Percentiles rank a stretch among this genome's conserved stretches.
Evolutionary conservation across 2,329 filamentous ascomycete species (phyloP).

Genomic region (Coniella vitis): DNA sequence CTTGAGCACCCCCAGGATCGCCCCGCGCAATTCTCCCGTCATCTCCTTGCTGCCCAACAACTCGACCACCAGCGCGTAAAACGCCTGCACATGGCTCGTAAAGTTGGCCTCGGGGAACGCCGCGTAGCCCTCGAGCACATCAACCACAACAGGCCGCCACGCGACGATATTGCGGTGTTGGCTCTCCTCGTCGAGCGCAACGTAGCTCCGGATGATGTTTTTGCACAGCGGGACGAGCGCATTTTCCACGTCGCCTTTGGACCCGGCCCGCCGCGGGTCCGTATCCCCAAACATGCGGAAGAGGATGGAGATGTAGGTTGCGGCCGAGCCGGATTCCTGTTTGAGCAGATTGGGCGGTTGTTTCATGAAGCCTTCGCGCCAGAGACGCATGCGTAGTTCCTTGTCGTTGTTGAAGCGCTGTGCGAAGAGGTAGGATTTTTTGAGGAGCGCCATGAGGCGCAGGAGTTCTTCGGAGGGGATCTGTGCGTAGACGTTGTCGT

Average conservation of each 20-base stretch:
- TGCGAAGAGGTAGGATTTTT: conserved; percentile 94
- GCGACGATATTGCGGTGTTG: conserved; percentile 96
- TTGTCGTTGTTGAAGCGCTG: conserved; percentile 98
- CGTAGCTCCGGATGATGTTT: conserved; percentile 85
- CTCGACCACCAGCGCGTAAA: conserved; percentile 82
- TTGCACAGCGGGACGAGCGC: conserved; percentile 91
- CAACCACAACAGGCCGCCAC: conserved; percentile 94
- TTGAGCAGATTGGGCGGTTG: conserved; percentile 96
- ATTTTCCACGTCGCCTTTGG: conserved; percentile 75
- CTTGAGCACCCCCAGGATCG: conserved; percentile 69
- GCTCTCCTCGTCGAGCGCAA: conserved; percentile 84
- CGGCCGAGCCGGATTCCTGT: conserved; percentile 87
- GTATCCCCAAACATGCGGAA: conserved; percentile 97
- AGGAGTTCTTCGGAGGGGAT: conserved; percentile 88
- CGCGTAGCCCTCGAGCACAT: conserved; percentile 88
- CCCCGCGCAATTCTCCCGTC: conserved; percentile 67
- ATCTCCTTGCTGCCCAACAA: conserved; percentile 71
- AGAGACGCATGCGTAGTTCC: conserved; percentile 86
- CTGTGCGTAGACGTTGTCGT: conserved; percentile 86
- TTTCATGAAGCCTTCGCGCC: conserved; percentile 99
- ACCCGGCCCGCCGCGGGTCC: conserved; percentile 71
- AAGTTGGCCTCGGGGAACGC: conserved; percentile 79
- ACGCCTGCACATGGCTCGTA: conserved; percentile 67
- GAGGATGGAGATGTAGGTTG: conserved; percentile 91
- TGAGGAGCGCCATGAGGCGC: conserved; percentile 86